These are phyloP conservation scores for Leucogyrophana mollusca DNA, from an alignment of 768 basidiomycete genomes.

Conservation along the genomic window DNA sequence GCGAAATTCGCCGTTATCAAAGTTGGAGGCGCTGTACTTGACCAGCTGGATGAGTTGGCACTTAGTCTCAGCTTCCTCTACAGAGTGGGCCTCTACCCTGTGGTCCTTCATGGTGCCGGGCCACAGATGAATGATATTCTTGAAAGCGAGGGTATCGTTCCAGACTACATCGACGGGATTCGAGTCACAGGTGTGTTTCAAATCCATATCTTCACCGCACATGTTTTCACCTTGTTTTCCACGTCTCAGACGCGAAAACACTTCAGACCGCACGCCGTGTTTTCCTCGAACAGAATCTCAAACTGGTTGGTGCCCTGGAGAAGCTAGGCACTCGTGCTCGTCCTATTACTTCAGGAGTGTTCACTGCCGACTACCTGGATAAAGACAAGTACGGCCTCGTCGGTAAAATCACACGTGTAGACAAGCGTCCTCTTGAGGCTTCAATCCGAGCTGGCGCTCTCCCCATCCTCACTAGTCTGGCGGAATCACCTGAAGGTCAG, in stretches of 20 bases:
- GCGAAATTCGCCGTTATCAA: slow-evolving; percentile 98
- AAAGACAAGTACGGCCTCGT: slow-evolving; percentile 93
- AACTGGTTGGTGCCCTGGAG: slow-evolving; percentile 90
- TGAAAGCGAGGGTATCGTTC: slow-evolving; percentile 88
- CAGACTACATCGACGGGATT: slow-evolving; percentile 97
- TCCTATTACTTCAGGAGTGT: slow-evolving; percentile 97
- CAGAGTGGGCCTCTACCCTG: slow-evolving; percentile 95
- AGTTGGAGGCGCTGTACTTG: slow-evolving; percentile 94
- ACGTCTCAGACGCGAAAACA: slow-evolving; percentile 78
- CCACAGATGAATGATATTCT: slow-evolving; percentile 95
- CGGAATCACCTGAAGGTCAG: slow-evolving; percentile 95
- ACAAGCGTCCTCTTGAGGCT: slow-evolving; percentile 96
- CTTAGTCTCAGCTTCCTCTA: slow-evolving; percentile 95
- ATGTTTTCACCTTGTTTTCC: slow-evolving; percentile 1
- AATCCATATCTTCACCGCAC: neutral
- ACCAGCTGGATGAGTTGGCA: slow-evolving; percentile 90
- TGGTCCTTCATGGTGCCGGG: slow-evolving; percentile 94
- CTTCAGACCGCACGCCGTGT: slow-evolving; percentile 93
- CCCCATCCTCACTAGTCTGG: slow-evolving; percentile 92
- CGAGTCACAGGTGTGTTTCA: slow-evolving; percentile 79
- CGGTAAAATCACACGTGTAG: slow-evolving; percentile 91
- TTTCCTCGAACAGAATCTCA: slow-evolving; percentile 96
- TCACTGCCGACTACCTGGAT: slow-evolving; percentile 96
- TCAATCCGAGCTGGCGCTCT: slow-evolving; percentile 95
- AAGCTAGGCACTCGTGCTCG: slow-evolving; percentile 94